A percentile compares a stretch with the other conserved stretches of the same genome.
Conservation (phyloP, 139 green algal genomes). For the Dunaliella primolecta region DNA sequence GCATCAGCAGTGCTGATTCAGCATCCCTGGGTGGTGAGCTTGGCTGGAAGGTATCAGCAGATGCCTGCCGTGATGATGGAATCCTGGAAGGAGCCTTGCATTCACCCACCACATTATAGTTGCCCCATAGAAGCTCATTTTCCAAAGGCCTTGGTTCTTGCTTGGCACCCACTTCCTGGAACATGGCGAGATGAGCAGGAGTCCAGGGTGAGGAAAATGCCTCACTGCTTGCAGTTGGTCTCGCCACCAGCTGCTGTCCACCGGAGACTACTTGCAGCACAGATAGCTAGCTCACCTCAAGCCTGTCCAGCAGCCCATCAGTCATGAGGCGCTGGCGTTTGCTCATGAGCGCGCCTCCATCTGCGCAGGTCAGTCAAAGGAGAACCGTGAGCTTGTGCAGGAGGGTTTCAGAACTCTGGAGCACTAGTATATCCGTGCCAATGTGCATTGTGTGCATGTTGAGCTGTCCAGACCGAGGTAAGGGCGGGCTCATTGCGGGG, state of each 20-base stretch:
- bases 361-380: no score
- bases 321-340: conserved; percentile 18
- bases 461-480: not conserved
- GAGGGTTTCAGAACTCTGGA: not conserved
- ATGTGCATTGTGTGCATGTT: not conserved
- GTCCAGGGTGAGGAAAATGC: no score
- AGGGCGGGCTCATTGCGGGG: no score
- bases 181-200: not conserved
- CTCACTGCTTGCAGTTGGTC: no score
- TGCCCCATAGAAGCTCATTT: conserved; percentile 69
- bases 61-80: not conserved
- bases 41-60: not conserved
- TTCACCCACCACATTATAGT: conserved; percentile 62
- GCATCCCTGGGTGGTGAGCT: not conserved
- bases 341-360: conserved; percentile 45
- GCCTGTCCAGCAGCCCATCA: conserved; percentile 40
- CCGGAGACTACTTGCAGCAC: no score
- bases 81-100: not conserved
- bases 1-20: not conserved
- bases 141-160: conserved; percentile 59
- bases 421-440: not conserved
- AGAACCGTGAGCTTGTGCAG: not conserved
- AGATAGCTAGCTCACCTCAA: conserved; percentile 39
- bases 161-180: conserved; percentile 16
- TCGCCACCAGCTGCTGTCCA: no score